Conservation (phyloP, 805 yeast species). For the Peterozyma xylosa region DNA sequence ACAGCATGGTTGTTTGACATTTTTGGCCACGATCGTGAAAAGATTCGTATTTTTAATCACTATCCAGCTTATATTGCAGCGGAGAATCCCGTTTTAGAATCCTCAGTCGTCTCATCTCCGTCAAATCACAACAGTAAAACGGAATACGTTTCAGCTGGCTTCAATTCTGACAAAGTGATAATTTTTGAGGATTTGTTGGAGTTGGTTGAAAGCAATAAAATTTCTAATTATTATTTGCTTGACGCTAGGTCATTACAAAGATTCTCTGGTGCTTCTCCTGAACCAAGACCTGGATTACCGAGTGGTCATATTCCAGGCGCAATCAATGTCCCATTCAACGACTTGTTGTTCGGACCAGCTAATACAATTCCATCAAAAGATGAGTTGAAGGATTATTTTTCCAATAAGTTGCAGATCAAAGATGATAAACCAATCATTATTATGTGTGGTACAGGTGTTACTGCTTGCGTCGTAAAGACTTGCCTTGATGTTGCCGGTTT, state of each 20-base stretch:
- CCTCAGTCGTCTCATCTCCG: conserved; percentile 14
- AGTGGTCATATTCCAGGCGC: conserved; percentile 90
- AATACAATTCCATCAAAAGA: conserved; percentile 39
- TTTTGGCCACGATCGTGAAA: conserved; percentile 59
- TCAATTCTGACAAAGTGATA: conserved; percentile 44
- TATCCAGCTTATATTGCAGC: conserved; percentile 28
- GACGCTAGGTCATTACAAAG: conserved; percentile 81
- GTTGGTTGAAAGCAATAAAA: conserved; percentile 41
- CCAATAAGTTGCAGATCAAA: conserved; percentile 25
- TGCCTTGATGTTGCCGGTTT: conserved; percentile 58
- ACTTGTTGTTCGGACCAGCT: conserved; percentile 39
- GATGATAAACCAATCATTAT: conserved; percentile 63
- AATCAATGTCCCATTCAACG: conserved; percentile 65
- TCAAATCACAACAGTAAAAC: conserved; percentile 12
- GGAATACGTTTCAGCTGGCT: conserved; percentile 26
- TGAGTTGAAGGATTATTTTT: conserved; percentile 40
- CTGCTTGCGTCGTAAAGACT: conserved; percentile 80
- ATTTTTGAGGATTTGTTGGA: conserved; percentile 58
- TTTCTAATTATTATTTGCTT: conserved; percentile 44
- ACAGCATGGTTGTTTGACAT: conserved; percentile 85
- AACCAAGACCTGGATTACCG: conserved; percentile 81
- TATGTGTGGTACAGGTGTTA: conserved; percentile 95
- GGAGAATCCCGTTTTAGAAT: conserved; percentile 12
- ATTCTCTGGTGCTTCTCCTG: conserved; percentile 74
- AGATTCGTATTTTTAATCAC: conserved; percentile 62